Base-by-base conservation (phyloP, 2,329 filamentous ascomycete genomes). In the Trichoderma atrobrunneum region DNA sequence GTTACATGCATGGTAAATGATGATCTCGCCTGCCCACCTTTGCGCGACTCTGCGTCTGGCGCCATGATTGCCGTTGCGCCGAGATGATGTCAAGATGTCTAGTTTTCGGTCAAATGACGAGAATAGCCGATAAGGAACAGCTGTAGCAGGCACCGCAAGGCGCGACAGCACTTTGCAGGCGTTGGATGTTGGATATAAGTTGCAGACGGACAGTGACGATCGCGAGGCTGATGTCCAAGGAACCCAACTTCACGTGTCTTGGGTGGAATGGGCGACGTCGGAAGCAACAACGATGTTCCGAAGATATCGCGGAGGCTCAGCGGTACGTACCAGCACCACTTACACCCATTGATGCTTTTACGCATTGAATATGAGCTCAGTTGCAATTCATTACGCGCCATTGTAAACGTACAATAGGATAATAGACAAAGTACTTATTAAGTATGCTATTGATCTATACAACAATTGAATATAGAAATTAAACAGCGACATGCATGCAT, bases 1-100 rank as follows among this genome's bases (percentile, higher is more conserved):
- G 36, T 39, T 8, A 11, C 30, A 63, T 26, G 3, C 18, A 43
- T 24, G 57, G 26, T 30, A 43, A 7, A 28, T 34, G 28, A 56
- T 51, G 24, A 66, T 24, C 24, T 39, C 43, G 51, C 11, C 10
- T 34, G 72, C 69, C 76, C 77, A 80, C 79, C 78, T 78, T 80
- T 80, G 62, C 78, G 78, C 72, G 77, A 70, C 43, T 76, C 76
- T 48, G 70, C 73, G 28, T 75, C 73, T 39, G 74, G 72, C 69
- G 73, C 74, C 75, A 76, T 76, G 67, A 48, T 65, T 67, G 68
- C 51, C n/a, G 64, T 34, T 26, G 59, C 34, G 48, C 43, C 54
- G 67, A 26, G 66, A 62, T 5, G n/a, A 18, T 26, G 26, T 51
- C 24, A 34, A 21, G 16, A 18, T 21, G 14, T 28, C 54, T n/a